A percentile compares a stretch with the other conserved stretches of the same genome.
phyloP scores from a whole-genome alignment of 2,329 filamentous ascomycete species.

The Neofusicoccum kwambonambiense region DNA sequence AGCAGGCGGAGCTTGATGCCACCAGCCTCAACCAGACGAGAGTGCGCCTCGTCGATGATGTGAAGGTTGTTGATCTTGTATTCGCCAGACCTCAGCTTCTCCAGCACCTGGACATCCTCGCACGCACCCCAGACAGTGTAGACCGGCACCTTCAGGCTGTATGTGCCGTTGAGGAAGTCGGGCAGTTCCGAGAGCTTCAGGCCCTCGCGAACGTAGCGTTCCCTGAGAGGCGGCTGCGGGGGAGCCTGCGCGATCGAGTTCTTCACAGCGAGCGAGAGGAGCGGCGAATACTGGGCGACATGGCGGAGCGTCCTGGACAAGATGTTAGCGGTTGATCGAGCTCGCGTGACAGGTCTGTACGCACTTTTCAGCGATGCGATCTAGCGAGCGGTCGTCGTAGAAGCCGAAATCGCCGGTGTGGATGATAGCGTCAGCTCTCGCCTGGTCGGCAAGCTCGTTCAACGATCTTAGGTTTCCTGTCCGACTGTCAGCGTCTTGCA shows the following conservation, averaged over 20 bases:
- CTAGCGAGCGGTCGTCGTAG: conserved; percentile 93
- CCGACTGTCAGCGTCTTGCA: not conserved
- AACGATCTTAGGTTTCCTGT: conserved; percentile 90
- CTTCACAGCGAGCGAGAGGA: conserved; percentile 76
- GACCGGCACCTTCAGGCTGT: conserved; percentile 92
- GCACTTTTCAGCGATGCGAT: conserved; percentile 97
- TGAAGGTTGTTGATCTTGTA: conserved; percentile 97
- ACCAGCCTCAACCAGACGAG: conserved; percentile 88
- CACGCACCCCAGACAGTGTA: conserved; percentile 99
- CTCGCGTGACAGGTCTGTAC: conserved; percentile 31
- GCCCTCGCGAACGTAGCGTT: conserved; percentile 75
- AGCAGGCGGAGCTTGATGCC: conserved; percentile 94
- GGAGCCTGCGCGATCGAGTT: conserved; percentile 66
- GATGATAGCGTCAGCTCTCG: conserved; percentile 94
- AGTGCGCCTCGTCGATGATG: conserved; percentile 97
- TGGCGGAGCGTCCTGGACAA: conserved; percentile 82
- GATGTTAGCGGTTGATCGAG: conserved; percentile 21
- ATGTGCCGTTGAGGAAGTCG: conserved; percentile 79
- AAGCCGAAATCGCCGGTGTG: conserved; percentile 99
- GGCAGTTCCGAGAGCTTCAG: conserved; percentile 91
- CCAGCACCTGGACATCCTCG: conserved; percentile 94
- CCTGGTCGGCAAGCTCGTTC: conserved; percentile 93
- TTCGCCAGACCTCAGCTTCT: conserved; percentile 95
- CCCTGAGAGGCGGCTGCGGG: conserved; percentile 71
- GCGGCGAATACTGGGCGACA: conserved; percentile 95